Percentiles rank a stretch among this genome's conserved stretches.
Conservation (phyloP, 108 stramenopile genomes). For the Stephanodiscus minutulus region DNA sequence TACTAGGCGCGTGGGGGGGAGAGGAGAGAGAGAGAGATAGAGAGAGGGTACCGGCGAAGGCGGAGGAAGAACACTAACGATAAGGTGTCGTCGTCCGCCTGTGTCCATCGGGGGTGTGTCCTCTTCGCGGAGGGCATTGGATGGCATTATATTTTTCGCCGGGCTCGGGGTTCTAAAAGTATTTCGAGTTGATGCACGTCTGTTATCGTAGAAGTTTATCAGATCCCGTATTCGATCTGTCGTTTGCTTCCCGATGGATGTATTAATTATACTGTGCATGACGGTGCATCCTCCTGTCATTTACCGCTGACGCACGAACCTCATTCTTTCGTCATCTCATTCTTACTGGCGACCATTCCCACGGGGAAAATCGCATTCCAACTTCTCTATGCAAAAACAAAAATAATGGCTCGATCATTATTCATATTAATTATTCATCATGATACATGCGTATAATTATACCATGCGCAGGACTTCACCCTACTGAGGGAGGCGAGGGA, state of each 20-base stretch:
- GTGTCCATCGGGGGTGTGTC: background rate
- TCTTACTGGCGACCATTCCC: too few relatives aligned
- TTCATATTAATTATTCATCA: too few relatives aligned
- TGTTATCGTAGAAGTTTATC: background rate
- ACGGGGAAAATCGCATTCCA: background rate
- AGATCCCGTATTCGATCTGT: background rate
- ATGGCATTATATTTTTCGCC: background rate
- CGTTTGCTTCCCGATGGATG: background rate
- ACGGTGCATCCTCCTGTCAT: background rate
- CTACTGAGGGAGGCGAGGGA: conserved; percentile 62
- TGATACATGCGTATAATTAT: too few relatives aligned
- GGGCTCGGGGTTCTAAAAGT: background rate
- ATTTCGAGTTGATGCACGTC: background rate
- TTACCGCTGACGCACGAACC: too few relatives aligned
- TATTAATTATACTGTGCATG: too few relatives aligned
- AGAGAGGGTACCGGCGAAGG: background rate
- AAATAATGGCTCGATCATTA: too few relatives aligned
- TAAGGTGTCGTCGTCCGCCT: background rate
- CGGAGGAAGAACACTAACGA: background rate
- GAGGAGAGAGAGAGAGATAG: too few relatives aligned
- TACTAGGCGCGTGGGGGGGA: too few relatives aligned
- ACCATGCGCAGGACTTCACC: conserved; percentile 66
- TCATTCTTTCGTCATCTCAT: too few relatives aligned
- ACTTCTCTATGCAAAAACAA: background rate
- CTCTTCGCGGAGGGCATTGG: background rate